These are phyloP conservation scores for Withania somnifera DNA, from an alignment of 305 asterid species.

Conservation along the genomic window DNA sequence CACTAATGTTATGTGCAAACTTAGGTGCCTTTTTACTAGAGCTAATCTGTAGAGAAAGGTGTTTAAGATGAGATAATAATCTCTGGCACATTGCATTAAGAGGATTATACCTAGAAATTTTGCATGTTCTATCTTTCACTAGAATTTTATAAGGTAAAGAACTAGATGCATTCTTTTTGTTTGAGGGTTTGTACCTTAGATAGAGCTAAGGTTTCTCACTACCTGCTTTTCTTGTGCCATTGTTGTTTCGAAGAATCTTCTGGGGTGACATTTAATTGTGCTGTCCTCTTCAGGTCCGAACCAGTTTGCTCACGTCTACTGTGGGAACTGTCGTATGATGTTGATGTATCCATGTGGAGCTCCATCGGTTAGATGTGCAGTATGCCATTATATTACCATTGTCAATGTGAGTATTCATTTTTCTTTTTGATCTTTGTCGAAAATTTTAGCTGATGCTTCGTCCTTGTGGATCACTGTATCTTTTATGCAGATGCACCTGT, in stretches of 20 bases:
- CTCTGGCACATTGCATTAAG: not conserved
- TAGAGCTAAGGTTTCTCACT: not conserved
- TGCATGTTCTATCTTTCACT: not conserved
- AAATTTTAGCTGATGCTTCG: not conserved
- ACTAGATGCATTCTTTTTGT: not conserved
- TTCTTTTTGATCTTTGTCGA: not conserved
- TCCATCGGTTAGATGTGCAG: slow-evolving; percentile 86
- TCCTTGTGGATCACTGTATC: not conserved
- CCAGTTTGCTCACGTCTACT: slow-evolving; percentile 66
- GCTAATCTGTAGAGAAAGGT: not conserved
- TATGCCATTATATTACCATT: slow-evolving; percentile 74
- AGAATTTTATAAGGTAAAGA: not conserved
- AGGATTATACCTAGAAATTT: not conserved
- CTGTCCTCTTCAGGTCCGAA: slow-evolving; percentile 30
- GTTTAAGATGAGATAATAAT: not conserved
- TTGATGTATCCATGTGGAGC: slow-evolving; percentile 96
- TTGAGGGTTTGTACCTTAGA: slow-evolving; percentile 1
- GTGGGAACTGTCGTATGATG: slow-evolving; percentile 72
- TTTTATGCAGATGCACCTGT: not conserved
- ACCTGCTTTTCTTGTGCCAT: not conserved
- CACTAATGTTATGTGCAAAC: not conserved
- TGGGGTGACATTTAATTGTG: not conserved
- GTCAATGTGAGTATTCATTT: slow-evolving; percentile 39
- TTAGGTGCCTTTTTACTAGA: not conserved
- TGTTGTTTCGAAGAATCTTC: not conserved